Percentiles rank a stretch among this genome's conserved stretches.
Evolutionary conservation across 176 grass and related monocot species (phyloP).

Genomic region (Carex kokanica): DNA sequence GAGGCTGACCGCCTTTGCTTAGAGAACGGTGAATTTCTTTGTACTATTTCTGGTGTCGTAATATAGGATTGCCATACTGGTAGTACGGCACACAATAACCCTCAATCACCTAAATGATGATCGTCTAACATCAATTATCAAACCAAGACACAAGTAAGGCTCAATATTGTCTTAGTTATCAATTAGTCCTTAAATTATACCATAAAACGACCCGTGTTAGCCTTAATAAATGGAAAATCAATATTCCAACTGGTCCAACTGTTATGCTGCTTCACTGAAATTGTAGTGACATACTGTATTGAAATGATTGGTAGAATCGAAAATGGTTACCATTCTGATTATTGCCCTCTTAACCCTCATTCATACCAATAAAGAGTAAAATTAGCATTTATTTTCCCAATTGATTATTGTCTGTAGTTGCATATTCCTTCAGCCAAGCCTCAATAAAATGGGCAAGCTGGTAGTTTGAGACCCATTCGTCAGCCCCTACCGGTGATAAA

Average conservation of each 20-base stretch:
- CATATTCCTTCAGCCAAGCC: not conserved
- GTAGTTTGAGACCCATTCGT: not conserved
- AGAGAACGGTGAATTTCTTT: conserved; percentile 66
- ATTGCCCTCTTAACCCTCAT: not conserved
- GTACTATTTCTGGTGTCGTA: conserved; percentile 5
- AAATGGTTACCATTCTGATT: conserved; percentile 3
- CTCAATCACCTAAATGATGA: not conserved
- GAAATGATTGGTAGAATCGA: not conserved
- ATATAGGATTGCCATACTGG: not conserved
- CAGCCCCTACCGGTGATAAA: not conserved
- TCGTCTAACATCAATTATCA: not conserved
- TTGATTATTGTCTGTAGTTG: conserved; percentile 3
- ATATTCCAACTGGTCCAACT: not conserved
- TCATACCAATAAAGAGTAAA: not conserved
- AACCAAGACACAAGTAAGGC: not conserved
- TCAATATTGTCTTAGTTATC: not conserved
- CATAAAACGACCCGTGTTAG: not conserved
- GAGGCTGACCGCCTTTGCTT: conserved; percentile 70
- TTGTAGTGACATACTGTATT: not conserved
- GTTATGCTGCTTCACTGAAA: not conserved
- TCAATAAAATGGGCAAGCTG: conserved; percentile 1
- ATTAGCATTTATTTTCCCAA: not conserved
- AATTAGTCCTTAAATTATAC: not conserved
- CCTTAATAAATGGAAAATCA: not conserved
- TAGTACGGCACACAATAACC: not conserved